phyloP scores from a whole-genome alignment of 208 protist genomes.

The Jaenimonas drosophilae region DNA sequence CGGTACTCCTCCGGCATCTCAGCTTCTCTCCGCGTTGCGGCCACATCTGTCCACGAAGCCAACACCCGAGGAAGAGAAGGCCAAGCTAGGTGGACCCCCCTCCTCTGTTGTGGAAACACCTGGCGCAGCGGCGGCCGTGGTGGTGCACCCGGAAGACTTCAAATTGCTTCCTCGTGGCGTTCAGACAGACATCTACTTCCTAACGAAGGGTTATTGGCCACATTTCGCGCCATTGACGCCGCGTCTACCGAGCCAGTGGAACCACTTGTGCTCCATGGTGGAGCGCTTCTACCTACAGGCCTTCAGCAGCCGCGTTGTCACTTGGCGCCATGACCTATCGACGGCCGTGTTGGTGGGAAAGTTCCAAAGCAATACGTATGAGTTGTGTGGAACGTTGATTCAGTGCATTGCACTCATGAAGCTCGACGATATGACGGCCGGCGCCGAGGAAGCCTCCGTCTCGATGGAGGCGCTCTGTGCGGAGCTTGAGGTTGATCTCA shows the following conservation, averaged over 20 bases:
- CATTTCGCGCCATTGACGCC: conserved; percentile 23
- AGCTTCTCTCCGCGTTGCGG: no score
- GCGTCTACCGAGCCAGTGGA: conserved; percentile 31
- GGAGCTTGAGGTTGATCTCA: conserved; percentile 45
- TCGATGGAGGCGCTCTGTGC: conserved; percentile 58
- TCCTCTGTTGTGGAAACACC: no score
- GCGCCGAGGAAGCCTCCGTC: conserved; percentile 20
- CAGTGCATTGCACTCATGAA: conserved; percentile 88
- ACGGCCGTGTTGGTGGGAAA: conserved; percentile 49
- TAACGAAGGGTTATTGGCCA: conserved; percentile 91
- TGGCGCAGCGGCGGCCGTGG: no score
- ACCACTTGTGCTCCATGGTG: conserved; percentile 38
- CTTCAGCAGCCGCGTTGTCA: conserved; percentile 61
- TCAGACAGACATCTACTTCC: conserved; percentile 75
- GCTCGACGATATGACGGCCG: conserved; percentile 56
- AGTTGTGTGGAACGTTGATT: conserved; percentile 84
- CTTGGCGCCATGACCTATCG: conserved; percentile 85
- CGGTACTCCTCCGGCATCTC: no score
- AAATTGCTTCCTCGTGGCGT: no score
- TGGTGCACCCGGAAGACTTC: no score
- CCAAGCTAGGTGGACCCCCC: no score
- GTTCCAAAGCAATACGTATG: conserved; percentile 48
- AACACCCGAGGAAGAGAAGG: no score
- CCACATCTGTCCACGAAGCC: no score
- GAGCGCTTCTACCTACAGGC: conserved; percentile 77